Percentiles rank a stretch among this genome's conserved stretches.
phyloP scores from a whole-genome alignment of 192 early-diverging fungal species.

The Obelidium mucronatum region DNA sequence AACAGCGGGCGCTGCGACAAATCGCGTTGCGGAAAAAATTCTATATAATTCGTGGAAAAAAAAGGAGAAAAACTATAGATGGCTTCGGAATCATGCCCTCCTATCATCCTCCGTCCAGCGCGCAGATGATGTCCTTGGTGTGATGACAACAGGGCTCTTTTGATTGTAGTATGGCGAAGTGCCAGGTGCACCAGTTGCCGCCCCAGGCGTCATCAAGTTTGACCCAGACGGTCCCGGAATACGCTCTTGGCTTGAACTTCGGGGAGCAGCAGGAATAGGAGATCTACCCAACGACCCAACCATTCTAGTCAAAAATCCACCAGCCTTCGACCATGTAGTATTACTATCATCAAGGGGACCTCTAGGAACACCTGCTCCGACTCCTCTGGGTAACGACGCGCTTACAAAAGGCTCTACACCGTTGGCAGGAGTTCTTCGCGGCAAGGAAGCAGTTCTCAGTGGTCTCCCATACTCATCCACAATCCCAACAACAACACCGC shows the following conservation, averaged over 20 bases:
- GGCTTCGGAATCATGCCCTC: too few species aligned
- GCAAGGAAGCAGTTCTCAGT: background rate
- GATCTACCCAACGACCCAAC: background rate
- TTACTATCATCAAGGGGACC: background rate
- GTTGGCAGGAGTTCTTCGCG: background rate
- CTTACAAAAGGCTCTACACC: too few species aligned
- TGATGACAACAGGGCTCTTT: conserved; percentile 17
- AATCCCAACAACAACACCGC: background rate
- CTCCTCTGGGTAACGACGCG: background rate
- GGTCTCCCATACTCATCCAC: background rate
- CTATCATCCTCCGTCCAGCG: conserved; percentile 32
- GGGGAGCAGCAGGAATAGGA: background rate
- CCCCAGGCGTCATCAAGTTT: background rate
- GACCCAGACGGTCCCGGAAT: background rate
- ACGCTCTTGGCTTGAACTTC: background rate
- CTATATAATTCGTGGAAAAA: too few species aligned
- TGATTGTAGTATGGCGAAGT: background rate
- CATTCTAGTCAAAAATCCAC: background rate
- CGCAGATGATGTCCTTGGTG: conserved; percentile 28
- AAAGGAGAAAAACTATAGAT: too few species aligned
- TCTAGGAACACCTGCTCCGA: background rate
- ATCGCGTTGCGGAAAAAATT: too few species aligned
- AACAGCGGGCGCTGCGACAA: too few species aligned
- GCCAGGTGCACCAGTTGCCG: background rate
- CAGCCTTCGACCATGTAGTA: background rate